Evolutionary conservation across 1,284 basidiomycete species (phyloP).

Genomic region (Kalmanozyma brasiliensis): DNA sequence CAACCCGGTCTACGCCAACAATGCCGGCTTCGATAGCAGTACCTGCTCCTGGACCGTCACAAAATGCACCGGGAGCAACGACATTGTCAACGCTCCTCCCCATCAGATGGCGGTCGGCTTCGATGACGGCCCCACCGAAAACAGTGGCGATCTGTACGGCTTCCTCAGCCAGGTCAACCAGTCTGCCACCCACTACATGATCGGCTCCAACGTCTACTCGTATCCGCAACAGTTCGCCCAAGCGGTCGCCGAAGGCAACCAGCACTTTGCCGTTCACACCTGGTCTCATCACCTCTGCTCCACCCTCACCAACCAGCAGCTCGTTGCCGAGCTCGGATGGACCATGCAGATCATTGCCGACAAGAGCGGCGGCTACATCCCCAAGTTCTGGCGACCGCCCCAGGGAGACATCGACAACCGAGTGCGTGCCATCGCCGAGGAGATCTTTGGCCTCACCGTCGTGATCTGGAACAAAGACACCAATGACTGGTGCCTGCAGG

Average conservation of each 20-base stretch:
- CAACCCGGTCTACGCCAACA: conserved; percentile 43
- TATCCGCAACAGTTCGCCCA: conserved; percentile 77
- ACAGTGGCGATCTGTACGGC: conserved; percentile 76
- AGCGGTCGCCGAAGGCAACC: conserved; percentile 82
- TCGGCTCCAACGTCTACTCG: conserved; percentile 87
- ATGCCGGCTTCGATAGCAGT: conserved; percentile 19
- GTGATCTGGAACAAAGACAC: conserved; percentile 64
- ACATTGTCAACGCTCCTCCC: conserved; percentile 75
- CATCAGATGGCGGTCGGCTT: conserved; percentile 59
- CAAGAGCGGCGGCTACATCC: conserved; percentile 62
- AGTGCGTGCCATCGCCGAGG: conserved; percentile 61
- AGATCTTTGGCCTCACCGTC: conserved; percentile 65
- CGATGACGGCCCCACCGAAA: conserved; percentile 84
- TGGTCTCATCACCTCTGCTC: conserved; percentile 76
- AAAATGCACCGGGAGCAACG: conserved; percentile 73
- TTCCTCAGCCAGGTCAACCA: conserved; percentile 77
- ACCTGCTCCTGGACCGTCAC: conserved; percentile 55
- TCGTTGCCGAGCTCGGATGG: conserved; percentile 95
- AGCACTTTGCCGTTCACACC: conserved; percentile 67
- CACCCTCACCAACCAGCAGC: conserved; percentile 82
- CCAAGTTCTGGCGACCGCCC: conserved; percentile 69
- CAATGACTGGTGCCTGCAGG: conserved; percentile 65
- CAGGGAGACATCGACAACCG: conserved; percentile 67
- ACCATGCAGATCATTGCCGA: conserved; percentile 82
- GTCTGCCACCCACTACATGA: conserved; percentile 87